These are phyloP conservation scores for Coleophoma eucalyptorum DNA, from an alignment of 2,329 filamentous ascomycete genomes.

Conservation along the genomic window DNA sequence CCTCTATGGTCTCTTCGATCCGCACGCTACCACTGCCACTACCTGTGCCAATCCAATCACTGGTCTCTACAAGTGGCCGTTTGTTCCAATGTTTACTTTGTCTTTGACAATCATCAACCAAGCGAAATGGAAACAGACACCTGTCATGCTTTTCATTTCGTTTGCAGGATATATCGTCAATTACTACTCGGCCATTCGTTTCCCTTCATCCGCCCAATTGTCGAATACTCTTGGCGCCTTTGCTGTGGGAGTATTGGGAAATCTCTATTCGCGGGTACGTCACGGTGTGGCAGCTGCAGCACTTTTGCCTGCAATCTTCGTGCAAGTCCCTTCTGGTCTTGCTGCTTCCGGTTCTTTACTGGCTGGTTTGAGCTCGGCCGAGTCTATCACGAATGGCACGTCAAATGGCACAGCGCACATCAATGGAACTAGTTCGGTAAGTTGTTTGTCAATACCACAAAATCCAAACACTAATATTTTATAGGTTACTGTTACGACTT, in stretches of 20 bases:
- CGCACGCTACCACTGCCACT: conserved; percentile 40
- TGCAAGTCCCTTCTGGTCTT: conserved; percentile 61
- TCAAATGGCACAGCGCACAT: conserved; percentile 22
- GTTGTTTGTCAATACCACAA: conserved; percentile 4
- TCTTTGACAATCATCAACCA: conserved; percentile 76
- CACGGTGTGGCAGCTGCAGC: conserved; percentile 73
- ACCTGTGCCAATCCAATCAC: conserved; percentile 42
- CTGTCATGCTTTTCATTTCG: conserved; percentile 72
- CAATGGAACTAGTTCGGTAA: conserved; percentile 22
- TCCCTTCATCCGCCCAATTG: conserved; percentile 68
- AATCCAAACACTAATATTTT: conserved; percentile 8
- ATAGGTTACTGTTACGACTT: conserved; percentile 15
- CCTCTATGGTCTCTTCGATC: conserved; percentile 48
- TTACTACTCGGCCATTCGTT: conserved; percentile 64
- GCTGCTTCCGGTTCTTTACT: conserved; percentile 56
- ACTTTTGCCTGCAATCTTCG: conserved; percentile 83
- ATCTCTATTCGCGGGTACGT: conserved; percentile 63
- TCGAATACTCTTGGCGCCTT: conserved; percentile 75
- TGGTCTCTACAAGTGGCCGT: conserved; percentile 60
- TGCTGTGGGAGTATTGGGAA: conserved; percentile 71
- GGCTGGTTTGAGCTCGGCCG: conserved; percentile 52
- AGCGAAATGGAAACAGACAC: conserved; percentile 76
- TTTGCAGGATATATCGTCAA: conserved; percentile 73
- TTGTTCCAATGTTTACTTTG: conserved; percentile 70
- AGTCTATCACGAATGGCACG: conserved; percentile 42